phyloP scores from a whole-genome alignment of 768 basidiomycete genomes.

The Rhizopogon vinicolor region DNA sequence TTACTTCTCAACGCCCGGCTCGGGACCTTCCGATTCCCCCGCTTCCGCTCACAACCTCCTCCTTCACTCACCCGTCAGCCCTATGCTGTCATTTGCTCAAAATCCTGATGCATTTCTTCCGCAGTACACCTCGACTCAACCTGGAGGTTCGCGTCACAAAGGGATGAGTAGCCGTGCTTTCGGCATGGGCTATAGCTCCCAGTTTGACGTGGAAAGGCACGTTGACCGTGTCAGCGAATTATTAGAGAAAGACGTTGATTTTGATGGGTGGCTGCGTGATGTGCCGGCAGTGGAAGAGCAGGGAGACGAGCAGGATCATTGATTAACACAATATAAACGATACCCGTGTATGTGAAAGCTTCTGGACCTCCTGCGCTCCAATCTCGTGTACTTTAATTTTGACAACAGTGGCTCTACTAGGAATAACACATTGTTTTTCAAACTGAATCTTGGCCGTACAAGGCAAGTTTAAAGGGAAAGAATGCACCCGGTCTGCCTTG shows the following conservation, averaged over 20 bases:
- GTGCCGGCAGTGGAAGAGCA: constrained; percentile 26
- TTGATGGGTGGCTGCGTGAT: constrained; percentile 47
- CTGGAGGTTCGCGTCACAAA: constrained; percentile 10
- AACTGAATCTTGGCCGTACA: constrained; percentile 8
- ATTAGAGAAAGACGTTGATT: constrained; percentile 56
- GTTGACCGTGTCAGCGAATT: constrained; percentile 50
- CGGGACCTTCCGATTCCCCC: constrained; percentile 24
- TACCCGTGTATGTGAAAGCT: constrained; percentile 1
- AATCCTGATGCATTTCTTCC: constrained; percentile 32
- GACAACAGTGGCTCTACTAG: constrained; percentile 2
- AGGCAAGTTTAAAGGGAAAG: constrained; percentile 23
- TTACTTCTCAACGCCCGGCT: constrained; percentile 34
- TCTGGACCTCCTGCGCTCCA: constrained; percentile 12
- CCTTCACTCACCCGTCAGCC: constrained; percentile 29
- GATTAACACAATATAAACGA: constrained; percentile 4
- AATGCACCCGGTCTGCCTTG: constrained; percentile 15
- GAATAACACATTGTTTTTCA: constrained; percentile 3
- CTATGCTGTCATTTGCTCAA: constrained; percentile 31
- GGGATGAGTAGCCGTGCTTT: constrained; percentile 22
- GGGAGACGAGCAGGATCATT: constrained; percentile 12
- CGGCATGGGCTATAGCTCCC: constrained; percentile 49
- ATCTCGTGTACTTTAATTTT: constrained; percentile 10
- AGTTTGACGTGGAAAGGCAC: constrained; percentile 53
- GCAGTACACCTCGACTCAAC: constrained; percentile 33
- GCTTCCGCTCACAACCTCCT: constrained; percentile 18